Evolutionary conservation across 495 filamentous ascomycete genomes (phyloP), one percentile per base, ranked within the genome.

Genomic region (Elasticomyces elasticus): DNA sequence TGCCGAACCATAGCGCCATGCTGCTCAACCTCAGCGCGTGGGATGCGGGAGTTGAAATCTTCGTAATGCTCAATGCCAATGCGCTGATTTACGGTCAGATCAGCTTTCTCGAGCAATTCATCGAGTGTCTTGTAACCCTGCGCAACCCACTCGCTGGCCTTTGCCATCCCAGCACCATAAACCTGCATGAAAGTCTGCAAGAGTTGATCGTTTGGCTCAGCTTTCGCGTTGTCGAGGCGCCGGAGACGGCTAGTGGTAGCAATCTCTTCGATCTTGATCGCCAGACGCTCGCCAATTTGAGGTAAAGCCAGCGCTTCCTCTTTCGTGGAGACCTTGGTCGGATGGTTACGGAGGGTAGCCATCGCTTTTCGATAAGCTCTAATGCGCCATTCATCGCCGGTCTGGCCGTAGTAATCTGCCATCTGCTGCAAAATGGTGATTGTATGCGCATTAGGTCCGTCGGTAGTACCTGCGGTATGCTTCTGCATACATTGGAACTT

Each of bases 251-350:
- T 79, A 0, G 91, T 96, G 49, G 69, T 65, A 5, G 79, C 88
- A 44, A 96, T 95, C 63, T 98, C 92, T 62, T 94, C 85, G 51
- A 98, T 95, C 62, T 96, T 96, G 37, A 76, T 73, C 0, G 92
- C 92, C 15, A 98, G 66, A 11, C 87, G 78, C 7, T 71, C 51
- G 27, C 92, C 92, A 57, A 98, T 84, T 51, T 78, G 78, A 0
- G 83, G 79, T 2, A 96, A 76, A 6, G 65, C 61, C 19, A 71
- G 67, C 0, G 92, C 92, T 68, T 94, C 77, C 26, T 80, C 72
- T 43, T 75, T 77, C 12, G 82, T 88, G 10, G 63, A 69, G 54
- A 96, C 82, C 61, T 80, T 84, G 51, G 68, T 71, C 0, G 68
- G 62, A 54, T 94, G 87, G 24, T 77, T 80, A 15, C 77, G 76